These are phyloP conservation scores for Cylindrodendrum hubeiense DNA, from an alignment of 2,329 filamentous ascomycete genomes.

Conservation along the genomic window DNA sequence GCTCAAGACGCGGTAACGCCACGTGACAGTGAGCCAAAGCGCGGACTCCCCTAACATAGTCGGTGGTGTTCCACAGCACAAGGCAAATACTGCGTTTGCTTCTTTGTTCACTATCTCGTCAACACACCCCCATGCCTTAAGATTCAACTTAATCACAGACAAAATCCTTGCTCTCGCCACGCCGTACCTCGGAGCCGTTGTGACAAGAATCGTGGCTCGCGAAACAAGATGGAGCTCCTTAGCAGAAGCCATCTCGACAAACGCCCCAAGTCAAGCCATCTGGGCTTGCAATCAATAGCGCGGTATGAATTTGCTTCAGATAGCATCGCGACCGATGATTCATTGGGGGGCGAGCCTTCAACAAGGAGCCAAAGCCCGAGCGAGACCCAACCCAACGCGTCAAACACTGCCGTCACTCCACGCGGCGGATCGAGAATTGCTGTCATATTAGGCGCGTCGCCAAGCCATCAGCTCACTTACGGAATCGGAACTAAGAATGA, in stretches of 20 bases:
- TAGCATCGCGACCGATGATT: conserved; percentile 38
- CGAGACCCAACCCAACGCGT: not conserved
- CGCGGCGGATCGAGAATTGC: conserved; percentile 28
- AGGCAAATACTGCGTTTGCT: too few species aligned
- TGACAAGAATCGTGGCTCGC: not conserved
- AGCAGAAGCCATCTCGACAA: not conserved
- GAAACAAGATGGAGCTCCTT: conserved; percentile 23
- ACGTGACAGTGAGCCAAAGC: too few species aligned
- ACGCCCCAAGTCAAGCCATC: not conserved
- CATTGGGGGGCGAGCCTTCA: conserved; percentile 26
- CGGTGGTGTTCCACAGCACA: too few species aligned
- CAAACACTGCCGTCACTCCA: not conserved
- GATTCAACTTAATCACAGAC: too few species aligned
- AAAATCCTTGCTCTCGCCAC: too few species aligned
- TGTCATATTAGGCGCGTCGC: conserved; percentile 36
- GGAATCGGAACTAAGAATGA: conserved; percentile 21
- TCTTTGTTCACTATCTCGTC: too few species aligned
- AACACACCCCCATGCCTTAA: too few species aligned
- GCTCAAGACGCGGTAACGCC: too few species aligned
- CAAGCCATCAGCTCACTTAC: conserved; percentile 13
- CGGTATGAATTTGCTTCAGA: conserved; percentile 14
- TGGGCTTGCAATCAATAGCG: conserved; percentile 3
- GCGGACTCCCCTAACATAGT: too few species aligned
- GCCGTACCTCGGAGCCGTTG: too few species aligned
- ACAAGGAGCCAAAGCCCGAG: conserved; percentile 12